Evolutionary conservation across 495 filamentous ascomycete species (phyloP).

Genomic region (Penicillium egyptiacum): DNA sequence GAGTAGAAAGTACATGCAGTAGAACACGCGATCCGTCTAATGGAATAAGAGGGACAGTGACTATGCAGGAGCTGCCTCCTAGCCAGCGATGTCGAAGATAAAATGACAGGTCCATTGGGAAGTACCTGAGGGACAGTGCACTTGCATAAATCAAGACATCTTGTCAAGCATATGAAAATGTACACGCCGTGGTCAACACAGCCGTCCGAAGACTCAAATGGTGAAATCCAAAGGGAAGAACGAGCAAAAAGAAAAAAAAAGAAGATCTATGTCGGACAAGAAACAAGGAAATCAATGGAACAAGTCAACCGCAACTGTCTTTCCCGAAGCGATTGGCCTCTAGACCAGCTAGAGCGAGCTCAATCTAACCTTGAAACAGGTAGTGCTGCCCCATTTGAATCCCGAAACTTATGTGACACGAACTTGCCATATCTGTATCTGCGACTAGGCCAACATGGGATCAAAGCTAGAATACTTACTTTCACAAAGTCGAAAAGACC

Average conservation of each 20-base stretch:
- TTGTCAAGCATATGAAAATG: constrained; percentile 13
- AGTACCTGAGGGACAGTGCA: constrained; percentile 4
- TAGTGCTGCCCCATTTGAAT: constrained; percentile 28
- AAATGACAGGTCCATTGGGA: constrained; percentile 5
- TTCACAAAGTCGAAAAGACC: constrained; percentile 79
- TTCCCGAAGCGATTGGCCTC: constrained; percentile 14
- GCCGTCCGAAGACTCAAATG: not conserved
- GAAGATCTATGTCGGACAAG: constrained; percentile 1
- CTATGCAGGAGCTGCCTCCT: constrained; percentile 6
- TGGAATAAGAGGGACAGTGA: constrained; percentile 6
- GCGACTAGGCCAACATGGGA: constrained; percentile 35
- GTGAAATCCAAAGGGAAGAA: constrained; percentile 7
- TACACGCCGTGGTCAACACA: constrained; percentile 24
- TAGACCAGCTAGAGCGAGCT: constrained; percentile 34
- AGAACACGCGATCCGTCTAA: not conserved
- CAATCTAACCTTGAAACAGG: constrained; percentile 43
- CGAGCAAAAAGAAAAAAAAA: constrained; percentile 6
- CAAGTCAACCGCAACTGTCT: constrained; percentile 1
- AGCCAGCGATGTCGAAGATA: not conserved
- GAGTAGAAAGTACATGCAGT: not conserved
- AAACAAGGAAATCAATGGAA: constrained; percentile 4
- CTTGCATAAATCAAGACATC: constrained; percentile 13
- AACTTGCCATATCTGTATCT: constrained; percentile 20
- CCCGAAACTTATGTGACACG: constrained; percentile 21
- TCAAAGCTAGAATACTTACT: constrained; percentile 58